Evolutionary conservation across 352 stramenopile species (phyloP).

Genomic region (Pythium phragmitis): DNA sequence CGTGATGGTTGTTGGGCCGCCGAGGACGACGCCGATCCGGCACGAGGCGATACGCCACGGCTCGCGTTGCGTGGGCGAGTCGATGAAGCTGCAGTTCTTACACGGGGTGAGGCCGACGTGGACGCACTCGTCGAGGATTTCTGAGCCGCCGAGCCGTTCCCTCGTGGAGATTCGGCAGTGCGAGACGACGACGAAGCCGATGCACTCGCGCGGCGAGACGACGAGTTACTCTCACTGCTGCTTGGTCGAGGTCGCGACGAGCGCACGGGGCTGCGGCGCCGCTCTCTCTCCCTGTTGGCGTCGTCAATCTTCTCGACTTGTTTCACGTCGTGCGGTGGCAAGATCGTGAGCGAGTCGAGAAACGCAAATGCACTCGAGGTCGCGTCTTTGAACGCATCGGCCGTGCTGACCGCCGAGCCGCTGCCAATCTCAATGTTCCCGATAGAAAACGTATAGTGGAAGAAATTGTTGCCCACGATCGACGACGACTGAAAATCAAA

Average conservation of each 20-base stretch:
- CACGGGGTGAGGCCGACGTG: neutral
- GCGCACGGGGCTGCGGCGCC: neutral
- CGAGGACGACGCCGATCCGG: neutral
- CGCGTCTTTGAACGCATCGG: conserved; percentile 47
- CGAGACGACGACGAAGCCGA: neutral
- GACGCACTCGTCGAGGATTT: neutral
- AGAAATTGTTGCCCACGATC: conserved; percentile 40
- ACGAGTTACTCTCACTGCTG: neutral
- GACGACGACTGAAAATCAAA: conserved; percentile 49
- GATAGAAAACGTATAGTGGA: conserved; percentile 65
- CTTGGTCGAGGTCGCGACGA: neutral
- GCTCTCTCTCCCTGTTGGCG: neutral
- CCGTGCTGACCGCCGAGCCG: conserved; percentile 54
- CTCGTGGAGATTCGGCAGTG: neutral
- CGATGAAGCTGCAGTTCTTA: neutral
- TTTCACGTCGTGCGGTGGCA: conserved; percentile 12
- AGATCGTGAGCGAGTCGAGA: conserved; percentile 30
- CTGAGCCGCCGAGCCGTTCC: neutral
- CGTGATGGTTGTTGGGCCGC: neutral
- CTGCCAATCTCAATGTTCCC: conserved; percentile 72
- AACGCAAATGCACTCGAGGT: conserved; percentile 44
- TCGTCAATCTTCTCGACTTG: conserved; percentile 5
- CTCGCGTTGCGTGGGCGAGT: neutral
- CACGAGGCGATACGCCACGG: neutral
- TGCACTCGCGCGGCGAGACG: neutral